phyloP scores from a whole-genome alignment of 2,329 filamentous ascomycete genomes.

The Diaporthe helianthi region DNA sequence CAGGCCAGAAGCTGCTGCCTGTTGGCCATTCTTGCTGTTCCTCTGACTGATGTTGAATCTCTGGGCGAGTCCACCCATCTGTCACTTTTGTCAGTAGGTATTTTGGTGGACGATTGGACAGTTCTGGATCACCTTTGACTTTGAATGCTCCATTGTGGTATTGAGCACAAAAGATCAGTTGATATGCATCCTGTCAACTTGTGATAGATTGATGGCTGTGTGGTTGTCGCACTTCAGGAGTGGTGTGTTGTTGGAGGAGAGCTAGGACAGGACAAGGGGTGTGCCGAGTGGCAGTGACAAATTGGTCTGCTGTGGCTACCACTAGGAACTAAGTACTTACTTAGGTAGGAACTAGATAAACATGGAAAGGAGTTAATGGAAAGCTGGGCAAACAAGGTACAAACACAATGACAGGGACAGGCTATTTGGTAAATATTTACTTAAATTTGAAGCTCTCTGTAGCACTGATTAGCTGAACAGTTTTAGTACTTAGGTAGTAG shows the following conservation, averaged over 20 bases:
- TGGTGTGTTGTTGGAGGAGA: neutral
- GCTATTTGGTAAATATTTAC: too few relatives aligned
- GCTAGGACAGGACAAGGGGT: neutral
- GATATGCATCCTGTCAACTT: neutral
- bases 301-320: too few relatives aligned
- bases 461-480: too few relatives aligned
- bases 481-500: too few relatives aligned
- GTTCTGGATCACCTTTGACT: neutral
- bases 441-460: neutral
- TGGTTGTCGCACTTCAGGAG: neutral
- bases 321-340: too few relatives aligned
- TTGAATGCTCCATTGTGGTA: neutral
- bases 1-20: neutral
- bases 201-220: too few relatives aligned
- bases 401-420: neutral
- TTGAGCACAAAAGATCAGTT: too few relatives aligned
- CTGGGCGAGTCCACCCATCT: slow-evolving; percentile 19
- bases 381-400: neutral
- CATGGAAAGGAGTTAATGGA: neutral
- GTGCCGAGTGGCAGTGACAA: neutral
- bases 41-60: neutral
- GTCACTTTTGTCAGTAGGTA: neutral
- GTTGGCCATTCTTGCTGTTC: neutral
- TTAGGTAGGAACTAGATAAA: neutral
- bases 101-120: neutral